Conservation (phyloP, 306 rosid species). For the Cajanus cajan region DNA sequence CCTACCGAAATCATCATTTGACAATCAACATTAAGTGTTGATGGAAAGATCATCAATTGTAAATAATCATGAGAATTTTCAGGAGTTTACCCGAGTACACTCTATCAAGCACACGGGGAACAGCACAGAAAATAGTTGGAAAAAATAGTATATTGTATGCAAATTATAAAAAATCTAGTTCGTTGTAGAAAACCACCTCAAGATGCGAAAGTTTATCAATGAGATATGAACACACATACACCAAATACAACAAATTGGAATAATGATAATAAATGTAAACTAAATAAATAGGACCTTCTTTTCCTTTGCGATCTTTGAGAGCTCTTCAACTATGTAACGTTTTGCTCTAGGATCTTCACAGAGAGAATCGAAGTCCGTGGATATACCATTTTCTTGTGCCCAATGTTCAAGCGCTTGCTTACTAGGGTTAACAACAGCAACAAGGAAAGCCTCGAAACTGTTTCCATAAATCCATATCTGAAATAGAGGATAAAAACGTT, state of each 20-base stretch:
- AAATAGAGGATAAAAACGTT: conserved; percentile 14
- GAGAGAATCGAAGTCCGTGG: conserved; percentile 65
- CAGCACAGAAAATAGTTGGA: conserved; percentile 93
- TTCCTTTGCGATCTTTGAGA: conserved; percentile 68
- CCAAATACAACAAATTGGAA: conserved; percentile 21
- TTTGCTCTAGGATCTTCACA: conserved; percentile 71
- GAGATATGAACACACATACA: neutral
- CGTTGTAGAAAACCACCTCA: neutral
- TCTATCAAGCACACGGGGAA: conserved; percentile 95
- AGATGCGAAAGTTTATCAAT: neutral
- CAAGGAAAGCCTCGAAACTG: conserved; percentile 93
- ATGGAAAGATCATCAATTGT: neutral
- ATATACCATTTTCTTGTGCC: conserved; percentile 77
- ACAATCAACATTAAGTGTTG: conserved; percentile 14
- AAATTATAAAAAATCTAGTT: neutral
- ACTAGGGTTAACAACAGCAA: conserved; percentile 76
- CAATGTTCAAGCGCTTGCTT: conserved; percentile 65
- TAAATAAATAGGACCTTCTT: conserved; percentile 60
- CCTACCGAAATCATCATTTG: conserved; percentile 17
- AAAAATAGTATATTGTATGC: neutral
- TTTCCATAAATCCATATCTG: conserved; percentile 97
- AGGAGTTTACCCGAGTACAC: conserved; percentile 63
- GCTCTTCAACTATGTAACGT: conserved; percentile 64
- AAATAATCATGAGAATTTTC: neutral
- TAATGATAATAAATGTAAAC: neutral